Conservation (phyloP, 129 eudicot genomes). For the Ambrosia artemisiifolia region DNA sequence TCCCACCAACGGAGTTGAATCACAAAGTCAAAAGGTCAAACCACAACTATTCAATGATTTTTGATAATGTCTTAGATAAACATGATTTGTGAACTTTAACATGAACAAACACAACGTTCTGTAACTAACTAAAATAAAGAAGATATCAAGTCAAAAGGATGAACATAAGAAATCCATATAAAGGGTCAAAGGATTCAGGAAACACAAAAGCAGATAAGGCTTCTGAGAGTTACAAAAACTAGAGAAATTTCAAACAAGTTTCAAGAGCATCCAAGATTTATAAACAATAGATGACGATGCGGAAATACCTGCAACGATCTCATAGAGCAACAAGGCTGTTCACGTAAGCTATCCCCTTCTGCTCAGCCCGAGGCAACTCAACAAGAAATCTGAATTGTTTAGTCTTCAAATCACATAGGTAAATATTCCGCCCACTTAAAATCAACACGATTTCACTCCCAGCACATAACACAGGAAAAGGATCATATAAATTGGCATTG, state of each 20-base stretch:
- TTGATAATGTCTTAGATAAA: background rate
- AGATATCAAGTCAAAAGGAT: background rate
- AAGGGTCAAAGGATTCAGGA: slow-evolving; percentile 17
- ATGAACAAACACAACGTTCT: background rate
- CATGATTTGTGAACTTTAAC: background rate
- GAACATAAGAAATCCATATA: slow-evolving; percentile 6
- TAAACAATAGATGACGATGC: background rate
- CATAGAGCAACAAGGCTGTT: slow-evolving; percentile 50
- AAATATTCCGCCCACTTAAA: background rate
- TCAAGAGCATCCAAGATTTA: background rate
- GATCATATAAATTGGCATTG: background rate
- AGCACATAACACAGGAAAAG: slow-evolving; percentile 14
- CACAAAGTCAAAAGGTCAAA: background rate
- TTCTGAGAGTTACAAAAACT: background rate
- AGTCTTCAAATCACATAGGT: slow-evolving; percentile 33
- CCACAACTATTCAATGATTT: background rate
- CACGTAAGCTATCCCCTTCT: slow-evolving; percentile 38
- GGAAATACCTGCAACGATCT: slow-evolving; percentile 7
- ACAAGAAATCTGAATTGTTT: slow-evolving; percentile 24
- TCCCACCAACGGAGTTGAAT: background rate
- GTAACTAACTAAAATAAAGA: background rate
- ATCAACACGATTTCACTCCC: slow-evolving; percentile 33
- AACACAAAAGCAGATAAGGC: slow-evolving; percentile 14
- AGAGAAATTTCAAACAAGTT: slow-evolving; percentile 4
- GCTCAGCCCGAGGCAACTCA: background rate